These are phyloP conservation scores for Arachnomyces sp. DNA, from an alignment of 2,329 filamentous ascomycete genomes.

Conservation along the genomic window DNA sequence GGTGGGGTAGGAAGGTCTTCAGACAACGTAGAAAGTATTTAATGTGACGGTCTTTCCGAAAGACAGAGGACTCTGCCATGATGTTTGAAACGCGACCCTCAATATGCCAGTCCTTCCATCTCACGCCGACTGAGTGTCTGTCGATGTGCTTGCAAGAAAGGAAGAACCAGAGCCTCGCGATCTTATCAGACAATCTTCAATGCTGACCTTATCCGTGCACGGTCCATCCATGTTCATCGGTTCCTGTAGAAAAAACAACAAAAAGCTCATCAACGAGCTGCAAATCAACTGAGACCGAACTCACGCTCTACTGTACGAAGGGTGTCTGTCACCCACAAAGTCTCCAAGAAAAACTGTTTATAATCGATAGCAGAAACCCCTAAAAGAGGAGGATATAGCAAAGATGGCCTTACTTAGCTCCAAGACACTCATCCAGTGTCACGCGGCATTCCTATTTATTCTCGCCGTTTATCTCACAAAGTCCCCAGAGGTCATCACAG, in stretches of 20 bases:
- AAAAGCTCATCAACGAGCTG: neutral
- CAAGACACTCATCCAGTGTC: conserved; percentile 69
- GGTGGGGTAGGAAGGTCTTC: conserved; percentile 67
- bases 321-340: neutral
- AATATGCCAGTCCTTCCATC: neutral
- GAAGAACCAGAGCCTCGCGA: conserved; percentile 14
- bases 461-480: conserved; percentile 77
- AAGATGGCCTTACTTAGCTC: conserved; percentile 75
- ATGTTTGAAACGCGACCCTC: neutral
- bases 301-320: neutral
- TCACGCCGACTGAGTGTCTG: neutral
- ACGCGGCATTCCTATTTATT: conserved; percentile 78
- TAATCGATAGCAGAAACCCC: conserved; percentile 3
- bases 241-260: neutral
- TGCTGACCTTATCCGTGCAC: neutral
- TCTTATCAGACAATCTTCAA: conserved; percentile 1
- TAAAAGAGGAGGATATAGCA: conserved; percentile 9
- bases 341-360: neutral
- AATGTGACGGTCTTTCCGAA: conserved; percentile 58
- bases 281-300: neutral
- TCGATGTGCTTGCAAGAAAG: conserved; percentile 11
- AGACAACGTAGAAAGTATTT: conserved; percentile 91
- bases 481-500: conserved; percentile 62
- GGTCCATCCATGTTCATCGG: too few relatives aligned
- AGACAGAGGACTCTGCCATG: conserved; percentile 22